Percentiles rank a stretch among this genome's conserved stretches.
These are phyloP conservation scores for Penicillium crystallinum DNA, from an alignment of 495 filamentous ascomycete genomes.

Conservation along the genomic window DNA sequence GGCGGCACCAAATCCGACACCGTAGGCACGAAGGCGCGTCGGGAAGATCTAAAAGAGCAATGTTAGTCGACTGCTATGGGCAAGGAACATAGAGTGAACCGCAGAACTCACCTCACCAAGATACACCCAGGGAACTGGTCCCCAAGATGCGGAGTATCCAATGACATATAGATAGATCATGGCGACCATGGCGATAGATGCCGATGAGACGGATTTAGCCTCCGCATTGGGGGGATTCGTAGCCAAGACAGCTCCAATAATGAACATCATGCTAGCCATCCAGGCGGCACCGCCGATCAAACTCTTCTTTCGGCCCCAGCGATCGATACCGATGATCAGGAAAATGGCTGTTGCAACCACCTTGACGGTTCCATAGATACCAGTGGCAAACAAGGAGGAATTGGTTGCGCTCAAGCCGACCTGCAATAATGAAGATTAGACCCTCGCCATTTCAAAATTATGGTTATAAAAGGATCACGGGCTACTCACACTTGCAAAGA, in stretches of 20 bases:
- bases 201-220: conserved; percentile 22
- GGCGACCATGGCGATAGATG: conserved; percentile 45
- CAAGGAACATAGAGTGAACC: background rate
- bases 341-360: conserved; percentile 56
- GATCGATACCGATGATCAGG: conserved; percentile 64
- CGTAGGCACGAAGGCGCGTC: conserved; percentile 63
- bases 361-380: conserved; percentile 49
- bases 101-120: conserved; percentile 37
- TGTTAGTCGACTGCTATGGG: background rate
- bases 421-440: background rate
- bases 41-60: conserved; percentile 59
- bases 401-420: conserved; percentile 41
- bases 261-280: conserved; percentile 65
- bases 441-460: background rate
- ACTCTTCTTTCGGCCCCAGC: conserved; percentile 59
- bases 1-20: conserved; percentile 63
- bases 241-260: conserved; percentile 65
- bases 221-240: conserved; percentile 37
- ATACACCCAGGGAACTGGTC: conserved; percentile 49
- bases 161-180: conserved; percentile 55
- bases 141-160: conserved; percentile 39
- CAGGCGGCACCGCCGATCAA: conserved; percentile 66
- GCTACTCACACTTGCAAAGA: conserved; percentile 36
- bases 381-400: conserved; percentile 45
- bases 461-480: background rate